phyloP scores from a whole-genome alignment of 768 basidiomycete species.

The Auriscalpium vulgare region DNA sequence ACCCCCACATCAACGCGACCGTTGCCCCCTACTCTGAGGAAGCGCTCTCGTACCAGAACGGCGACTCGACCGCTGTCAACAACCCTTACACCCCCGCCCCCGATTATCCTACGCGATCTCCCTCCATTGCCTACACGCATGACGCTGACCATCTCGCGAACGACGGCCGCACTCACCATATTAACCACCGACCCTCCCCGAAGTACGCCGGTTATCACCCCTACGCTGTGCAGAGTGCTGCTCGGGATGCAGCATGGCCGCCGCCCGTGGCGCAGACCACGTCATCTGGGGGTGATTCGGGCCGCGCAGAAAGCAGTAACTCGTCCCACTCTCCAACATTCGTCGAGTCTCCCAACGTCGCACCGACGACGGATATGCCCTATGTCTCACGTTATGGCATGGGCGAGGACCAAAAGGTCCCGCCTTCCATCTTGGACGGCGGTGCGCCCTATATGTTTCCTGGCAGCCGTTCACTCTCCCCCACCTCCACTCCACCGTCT shows the following conservation, averaged over 20 bases:
- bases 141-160: slow-evolving; percentile 25
- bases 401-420: slow-evolving; percentile 50
- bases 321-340: slow-evolving; percentile 47
- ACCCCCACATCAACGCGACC: slow-evolving; percentile 21
- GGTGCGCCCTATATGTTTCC: slow-evolving; percentile 50
- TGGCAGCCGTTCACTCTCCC: slow-evolving; percentile 65
- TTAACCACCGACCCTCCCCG: slow-evolving; percentile 33
- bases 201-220: slow-evolving; percentile 46
- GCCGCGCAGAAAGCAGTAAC: slow-evolving; percentile 31
- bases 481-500: slow-evolving; percentile 54
- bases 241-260: slow-evolving; percentile 22
- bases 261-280: slow-evolving; percentile 22
- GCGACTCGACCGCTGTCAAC: slow-evolving; percentile 36
- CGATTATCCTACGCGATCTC: slow-evolving; percentile 38
- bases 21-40: slow-evolving; percentile 34
- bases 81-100: slow-evolving; percentile 30
- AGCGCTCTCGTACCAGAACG: slow-evolving; percentile 38
- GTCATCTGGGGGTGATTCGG: slow-evolving; percentile 35
- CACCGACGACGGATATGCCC: slow-evolving; percentile 38
- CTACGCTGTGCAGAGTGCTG: slow-evolving; percentile 12
- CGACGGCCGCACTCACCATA: slow-evolving; percentile 20
- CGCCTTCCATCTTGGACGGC: slow-evolving; percentile 42
- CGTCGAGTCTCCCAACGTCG: slow-evolving; percentile 47
- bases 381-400: slow-evolving; percentile 36
- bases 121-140: slow-evolving; percentile 33